Percentiles rank a stretch among this genome's conserved stretches.
Evolutionary conservation across 2,329 filamentous ascomycete species (phyloP).

Genomic region (Fusarium sp.): DNA sequence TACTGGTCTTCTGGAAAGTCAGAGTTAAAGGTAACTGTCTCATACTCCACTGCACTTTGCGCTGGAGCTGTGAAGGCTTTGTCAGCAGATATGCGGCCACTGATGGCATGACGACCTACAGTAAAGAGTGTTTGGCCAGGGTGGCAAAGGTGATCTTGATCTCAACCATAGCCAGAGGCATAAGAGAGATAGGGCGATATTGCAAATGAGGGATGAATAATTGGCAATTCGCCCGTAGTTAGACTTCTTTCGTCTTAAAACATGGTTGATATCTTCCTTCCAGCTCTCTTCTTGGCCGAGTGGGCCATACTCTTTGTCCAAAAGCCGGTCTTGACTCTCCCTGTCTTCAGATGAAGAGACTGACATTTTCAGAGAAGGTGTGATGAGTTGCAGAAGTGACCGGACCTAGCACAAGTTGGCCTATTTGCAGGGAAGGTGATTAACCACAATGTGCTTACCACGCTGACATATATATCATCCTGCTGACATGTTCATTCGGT

Average conservation of each 20-base stretch:
- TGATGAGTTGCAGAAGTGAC: rapidly evolving
- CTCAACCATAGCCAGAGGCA: background rate
- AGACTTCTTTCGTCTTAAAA: background rate
- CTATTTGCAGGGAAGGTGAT: background rate
- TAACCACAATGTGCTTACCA: background rate
- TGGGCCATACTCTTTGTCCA: background rate
- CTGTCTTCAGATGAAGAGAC: background rate
- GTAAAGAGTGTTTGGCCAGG: conserved; percentile 1
- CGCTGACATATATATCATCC: background rate
- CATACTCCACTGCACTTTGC: conserved; percentile 1
- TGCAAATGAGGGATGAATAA: background rate
- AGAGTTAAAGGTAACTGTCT: conserved; percentile 4
- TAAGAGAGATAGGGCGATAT: background rate
- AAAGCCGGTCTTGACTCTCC: background rate
- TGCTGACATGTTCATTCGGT: background rate
- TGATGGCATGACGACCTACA: background rate
- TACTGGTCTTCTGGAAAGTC: conserved; percentile 10
- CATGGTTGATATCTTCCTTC: background rate
- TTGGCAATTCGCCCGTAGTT: too few relatives aligned
- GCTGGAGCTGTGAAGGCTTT: background rate
- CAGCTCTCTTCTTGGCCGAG: background rate
- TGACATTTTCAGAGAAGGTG: background rate
- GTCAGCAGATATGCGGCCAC: background rate
- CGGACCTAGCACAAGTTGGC: background rate
- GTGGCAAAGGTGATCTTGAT: conserved; percentile 5